A percentile compares a stretch with the other conserved stretches of the same genome.
These are phyloP conservation scores for Ceratocystis cacaofunesta DNA, from an alignment of 2,329 filamentous ascomycete species.

Conservation along the genomic window DNA sequence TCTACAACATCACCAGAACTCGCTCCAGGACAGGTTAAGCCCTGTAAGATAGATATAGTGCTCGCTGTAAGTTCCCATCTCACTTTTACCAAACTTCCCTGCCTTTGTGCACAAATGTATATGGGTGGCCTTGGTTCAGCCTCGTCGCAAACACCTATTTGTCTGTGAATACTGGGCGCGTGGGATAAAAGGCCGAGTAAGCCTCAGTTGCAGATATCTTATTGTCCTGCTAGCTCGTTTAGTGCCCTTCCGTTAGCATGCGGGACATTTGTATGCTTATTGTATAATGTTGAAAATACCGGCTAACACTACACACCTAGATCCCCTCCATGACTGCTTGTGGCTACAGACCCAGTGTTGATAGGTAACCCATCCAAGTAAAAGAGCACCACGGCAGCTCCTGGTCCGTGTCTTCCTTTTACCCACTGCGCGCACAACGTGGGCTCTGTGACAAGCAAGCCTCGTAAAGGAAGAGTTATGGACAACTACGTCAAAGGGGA, in stretches of 20 bases:
- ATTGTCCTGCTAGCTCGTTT: not conserved
- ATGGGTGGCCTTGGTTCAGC: constrained; percentile 5
- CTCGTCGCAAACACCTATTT: constrained; percentile 13
- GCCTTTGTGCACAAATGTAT: not conserved
- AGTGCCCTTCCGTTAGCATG: too few relatives aligned
- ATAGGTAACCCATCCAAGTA: not conserved
- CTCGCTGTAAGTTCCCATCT: constrained; percentile 9
- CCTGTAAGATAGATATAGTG: not conserved
- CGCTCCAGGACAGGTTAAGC: not conserved
- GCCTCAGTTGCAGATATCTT: not conserved
- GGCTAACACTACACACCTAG: constrained; percentile 1
- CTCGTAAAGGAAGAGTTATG: constrained; percentile 16
- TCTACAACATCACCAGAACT: not conserved
- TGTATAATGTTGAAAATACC: not conserved
- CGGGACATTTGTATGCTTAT: too few relatives aligned
- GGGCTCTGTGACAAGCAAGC: not conserved
- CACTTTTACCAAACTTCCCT: not conserved
- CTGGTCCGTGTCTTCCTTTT: not conserved
- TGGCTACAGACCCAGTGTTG: not conserved
- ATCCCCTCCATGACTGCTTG: not conserved
- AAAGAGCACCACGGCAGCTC: not conserved
- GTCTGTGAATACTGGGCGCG: not conserved
- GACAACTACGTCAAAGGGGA: constrained; percentile 27
- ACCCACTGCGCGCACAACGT: not conserved
- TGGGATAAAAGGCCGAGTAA: not conserved